Percentiles rank a stretch among this genome's conserved stretches.
Conservation (phyloP, 1,284 basidiomycete species). For the Pterula multifida region DNA sequence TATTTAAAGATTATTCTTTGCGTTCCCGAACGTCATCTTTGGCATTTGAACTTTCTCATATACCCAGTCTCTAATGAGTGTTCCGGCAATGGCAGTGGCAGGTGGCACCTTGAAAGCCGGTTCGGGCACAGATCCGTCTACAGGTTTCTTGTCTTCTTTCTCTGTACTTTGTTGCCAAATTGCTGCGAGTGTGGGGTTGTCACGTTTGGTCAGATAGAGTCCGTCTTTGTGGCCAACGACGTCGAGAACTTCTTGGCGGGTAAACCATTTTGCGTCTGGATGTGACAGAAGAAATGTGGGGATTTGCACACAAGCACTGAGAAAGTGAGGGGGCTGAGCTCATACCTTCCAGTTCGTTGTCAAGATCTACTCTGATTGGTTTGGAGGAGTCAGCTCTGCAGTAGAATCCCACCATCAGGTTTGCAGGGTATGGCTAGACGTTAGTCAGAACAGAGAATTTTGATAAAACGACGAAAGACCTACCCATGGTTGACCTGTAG, state of each 20-base stretch:
- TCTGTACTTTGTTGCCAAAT: not conserved
- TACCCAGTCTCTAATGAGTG: conserved; percentile 57
- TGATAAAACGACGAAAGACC: conserved; percentile 11
- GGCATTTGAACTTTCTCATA: conserved; percentile 27
- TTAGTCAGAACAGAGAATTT: not conserved
- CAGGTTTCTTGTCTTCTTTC: not conserved
- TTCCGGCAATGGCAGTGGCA: conserved; percentile 55
- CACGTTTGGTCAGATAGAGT: conserved; percentile 12
- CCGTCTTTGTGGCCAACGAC: conserved; percentile 42
- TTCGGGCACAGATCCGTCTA: conserved; percentile 20
- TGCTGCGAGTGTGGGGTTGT: conserved; percentile 2
- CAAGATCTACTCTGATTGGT: conserved; percentile 77
- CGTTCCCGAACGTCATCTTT: not conserved
- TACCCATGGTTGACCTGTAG: conserved; percentile 61
- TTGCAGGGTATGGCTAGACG: conserved; percentile 73
- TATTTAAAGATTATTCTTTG: not conserved
- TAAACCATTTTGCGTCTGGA: conserved; percentile 82
- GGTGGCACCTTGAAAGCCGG: conserved; percentile 56
- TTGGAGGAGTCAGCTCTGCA: conserved; percentile 64
- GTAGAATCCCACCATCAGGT: conserved; percentile 87
- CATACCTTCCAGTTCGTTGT: conserved; percentile 90
- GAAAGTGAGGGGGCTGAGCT: conserved; percentile 8
- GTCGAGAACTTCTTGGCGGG: conserved; percentile 56
- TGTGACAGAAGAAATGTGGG: no score
- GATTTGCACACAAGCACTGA: not conserved